Percentiles rank a stretch among this genome's conserved stretches.
These are phyloP conservation scores for Leucoagaricus sp. DNA, from an alignment of 1,284 basidiomycete species.

Conservation along the genomic window DNA sequence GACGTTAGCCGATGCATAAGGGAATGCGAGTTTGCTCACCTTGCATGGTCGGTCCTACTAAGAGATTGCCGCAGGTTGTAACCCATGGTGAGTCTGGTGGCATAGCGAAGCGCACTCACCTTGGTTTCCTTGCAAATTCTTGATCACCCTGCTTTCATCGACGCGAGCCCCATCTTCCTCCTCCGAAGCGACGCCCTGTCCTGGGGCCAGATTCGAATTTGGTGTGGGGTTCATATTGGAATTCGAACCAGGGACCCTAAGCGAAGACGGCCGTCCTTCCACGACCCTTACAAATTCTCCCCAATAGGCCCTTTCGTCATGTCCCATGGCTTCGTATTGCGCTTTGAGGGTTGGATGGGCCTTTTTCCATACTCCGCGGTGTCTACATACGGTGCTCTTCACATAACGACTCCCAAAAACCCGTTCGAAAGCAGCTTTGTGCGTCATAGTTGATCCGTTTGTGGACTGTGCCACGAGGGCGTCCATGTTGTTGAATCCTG, in stretches of 20 bases:
- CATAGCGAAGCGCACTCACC: conserved; percentile 8
- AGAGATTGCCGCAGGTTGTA: neutral
- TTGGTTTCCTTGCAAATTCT: conserved; percentile 12
- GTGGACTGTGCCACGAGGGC: conserved; percentile 41
- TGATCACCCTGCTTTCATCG: conserved; percentile 13
- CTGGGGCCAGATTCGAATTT: neutral
- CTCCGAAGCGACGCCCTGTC: conserved; percentile 12
- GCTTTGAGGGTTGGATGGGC: conserved; percentile 47
- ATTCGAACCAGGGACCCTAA: conserved; percentile 9
- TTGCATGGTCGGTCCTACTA: conserved; percentile 10
- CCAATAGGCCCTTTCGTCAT: conserved; percentile 62
- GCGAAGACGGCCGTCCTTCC: conserved; percentile 41
- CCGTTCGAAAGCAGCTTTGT: conserved; percentile 61
- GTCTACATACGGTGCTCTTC: conserved; percentile 69
- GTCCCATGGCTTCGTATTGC: conserved; percentile 54
- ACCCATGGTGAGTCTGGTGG: neutral
- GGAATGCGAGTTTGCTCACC: conserved; percentile 7
- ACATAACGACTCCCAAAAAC: conserved; percentile 68
- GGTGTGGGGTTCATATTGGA: conserved; percentile 3
- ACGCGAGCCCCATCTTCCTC: conserved; percentile 11
- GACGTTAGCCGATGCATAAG: neutral
- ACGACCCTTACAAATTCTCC: conserved; percentile 61
- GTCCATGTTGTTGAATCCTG: conserved; percentile 60
- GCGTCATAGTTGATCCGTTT: conserved; percentile 44
- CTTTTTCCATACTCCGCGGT: conserved; percentile 61